Conservation (phyloP, 176 grass and related monocot species). For the Thalia dealbata region DNA sequence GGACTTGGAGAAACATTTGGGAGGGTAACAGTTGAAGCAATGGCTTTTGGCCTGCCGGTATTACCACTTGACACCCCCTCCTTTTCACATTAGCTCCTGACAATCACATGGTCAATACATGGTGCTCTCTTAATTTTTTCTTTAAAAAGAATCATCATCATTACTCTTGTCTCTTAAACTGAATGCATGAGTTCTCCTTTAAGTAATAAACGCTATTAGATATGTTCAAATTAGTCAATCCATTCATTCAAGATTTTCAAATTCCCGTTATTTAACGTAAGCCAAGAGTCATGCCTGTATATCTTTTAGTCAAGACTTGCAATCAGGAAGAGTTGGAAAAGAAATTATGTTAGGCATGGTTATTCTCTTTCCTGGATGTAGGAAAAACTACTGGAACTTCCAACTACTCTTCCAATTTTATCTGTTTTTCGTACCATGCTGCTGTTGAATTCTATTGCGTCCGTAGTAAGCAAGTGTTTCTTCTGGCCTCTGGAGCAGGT, state of each 20-base stretch:
- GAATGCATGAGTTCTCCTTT: neutral
- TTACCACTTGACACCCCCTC: neutral
- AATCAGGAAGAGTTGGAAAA: neutral
- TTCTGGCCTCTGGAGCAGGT: slow-evolving; percentile 13
- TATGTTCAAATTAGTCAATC: neutral
- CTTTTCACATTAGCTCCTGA: neutral
- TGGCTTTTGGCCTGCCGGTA: slow-evolving; percentile 54
- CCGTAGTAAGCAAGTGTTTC: neutral
- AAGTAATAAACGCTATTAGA: neutral
- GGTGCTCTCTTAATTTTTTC: neutral
- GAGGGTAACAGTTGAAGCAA: slow-evolving; percentile 53
- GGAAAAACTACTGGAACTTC: neutral
- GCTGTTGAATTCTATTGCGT: no score
- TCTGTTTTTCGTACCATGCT: neutral
- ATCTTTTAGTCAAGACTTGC: neutral
- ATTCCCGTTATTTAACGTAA: no score
- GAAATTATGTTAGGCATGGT: neutral
- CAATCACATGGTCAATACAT: neutral
- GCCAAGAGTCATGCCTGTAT: no score
- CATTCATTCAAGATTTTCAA: neutral
- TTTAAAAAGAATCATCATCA: neutral
- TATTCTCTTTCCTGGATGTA: neutral
- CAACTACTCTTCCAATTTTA: neutral
- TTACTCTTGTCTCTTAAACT: neutral
- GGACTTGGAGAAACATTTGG: slow-evolving; percentile 53